Evolutionary conservation across 192 early-diverging fungal genomes (phyloP), one percentile per base, ranked within the genome.

Genomic region (Polychytrium aggregatum): DNA sequence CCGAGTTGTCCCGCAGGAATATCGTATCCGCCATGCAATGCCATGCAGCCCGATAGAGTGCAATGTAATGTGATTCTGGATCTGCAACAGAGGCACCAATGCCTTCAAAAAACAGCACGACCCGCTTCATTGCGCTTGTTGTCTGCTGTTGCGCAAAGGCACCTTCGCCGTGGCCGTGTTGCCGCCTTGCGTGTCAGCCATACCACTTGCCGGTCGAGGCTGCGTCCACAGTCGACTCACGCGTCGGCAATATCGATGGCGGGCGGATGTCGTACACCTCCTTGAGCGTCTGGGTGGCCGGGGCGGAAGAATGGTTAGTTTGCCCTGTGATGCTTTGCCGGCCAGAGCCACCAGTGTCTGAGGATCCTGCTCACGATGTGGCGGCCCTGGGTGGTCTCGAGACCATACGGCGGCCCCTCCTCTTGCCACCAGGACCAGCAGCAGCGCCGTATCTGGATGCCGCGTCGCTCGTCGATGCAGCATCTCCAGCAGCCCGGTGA

Each of bases 161-260:
- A n/a, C n/a, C n/a, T n/a, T n/a, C n/a, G n/a, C n/a, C n/a, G n/a
- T n/a, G n/a, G n/a, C n/a, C n/a, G n/a, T n/a, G n/a, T n/a, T n/a
- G n/a, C n/a, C n/a, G 42, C 42, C 24, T 1, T 44, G 42, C 42
- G 11, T 21, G 42, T 48, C 21, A 47, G 10, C 41, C 41, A 43
- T 53, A 53, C 51, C 51, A 53, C 30, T 26, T 26, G 24, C 41
- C 41, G 11, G 4, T 11, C 9, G 39, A 13, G 18, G 47, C 48
- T 2, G 48, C 31, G 5, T 38, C 24, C 5, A 9, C 16, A 18
- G 42, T 14, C 9, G 50, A 21, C 28, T 53, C 36, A 24, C 82
- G 65, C 5, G 72, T 78, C 0, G 85, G 84, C n/a, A n/a, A n/a
- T 48, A 91, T 88, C 35, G 70, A 63, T 10, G 74, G 59, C 25